These are phyloP conservation scores for Penicillium sp. DNA, from an alignment of 2,329 filamentous ascomycete species.

Conservation along the genomic window DNA sequence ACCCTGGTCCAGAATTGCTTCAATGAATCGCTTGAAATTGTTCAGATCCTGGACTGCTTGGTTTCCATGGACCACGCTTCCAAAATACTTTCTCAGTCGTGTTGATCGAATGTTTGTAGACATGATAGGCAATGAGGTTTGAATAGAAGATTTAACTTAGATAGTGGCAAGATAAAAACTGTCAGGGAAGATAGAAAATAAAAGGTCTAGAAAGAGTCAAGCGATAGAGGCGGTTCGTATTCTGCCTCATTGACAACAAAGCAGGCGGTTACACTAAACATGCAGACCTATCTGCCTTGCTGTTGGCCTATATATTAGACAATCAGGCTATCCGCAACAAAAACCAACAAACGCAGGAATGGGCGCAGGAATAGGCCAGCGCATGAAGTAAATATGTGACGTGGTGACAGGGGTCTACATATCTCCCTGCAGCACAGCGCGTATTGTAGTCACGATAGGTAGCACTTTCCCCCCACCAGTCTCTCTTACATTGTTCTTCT, in stretches of 20 bases:
- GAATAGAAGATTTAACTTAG: background rate
- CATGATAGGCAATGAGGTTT: conserved; percentile 6
- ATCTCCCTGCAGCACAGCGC: background rate
- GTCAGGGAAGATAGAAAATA: background rate
- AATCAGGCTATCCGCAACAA: background rate
- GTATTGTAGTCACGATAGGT: too few species aligned
- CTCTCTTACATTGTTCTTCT: background rate
- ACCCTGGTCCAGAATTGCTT: conserved; percentile 46
- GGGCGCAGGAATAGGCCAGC: background rate
- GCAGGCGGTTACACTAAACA: background rate
- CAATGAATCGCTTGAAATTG: conserved; percentile 49
- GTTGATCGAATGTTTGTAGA: conserved; percentile 17
- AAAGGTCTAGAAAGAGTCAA: background rate
- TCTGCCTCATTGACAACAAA: background rate
- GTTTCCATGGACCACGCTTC: conserved; percentile 39
- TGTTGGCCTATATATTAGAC: background rate
- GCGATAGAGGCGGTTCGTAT: background rate
- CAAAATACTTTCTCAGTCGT: conserved; percentile 42
- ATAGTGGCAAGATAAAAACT: background rate
- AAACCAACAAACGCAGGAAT: background rate
- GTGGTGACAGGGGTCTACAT: background rate
- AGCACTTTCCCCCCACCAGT: too few species aligned
- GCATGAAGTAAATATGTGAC: background rate
- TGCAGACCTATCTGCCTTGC: background rate
- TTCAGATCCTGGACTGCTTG: conserved; percentile 37